Evolutionary conservation across 495 filamentous ascomycete genomes (phyloP), one percentile per base, ranked within the genome.

Genomic region (Xylaria grammica): DNA sequence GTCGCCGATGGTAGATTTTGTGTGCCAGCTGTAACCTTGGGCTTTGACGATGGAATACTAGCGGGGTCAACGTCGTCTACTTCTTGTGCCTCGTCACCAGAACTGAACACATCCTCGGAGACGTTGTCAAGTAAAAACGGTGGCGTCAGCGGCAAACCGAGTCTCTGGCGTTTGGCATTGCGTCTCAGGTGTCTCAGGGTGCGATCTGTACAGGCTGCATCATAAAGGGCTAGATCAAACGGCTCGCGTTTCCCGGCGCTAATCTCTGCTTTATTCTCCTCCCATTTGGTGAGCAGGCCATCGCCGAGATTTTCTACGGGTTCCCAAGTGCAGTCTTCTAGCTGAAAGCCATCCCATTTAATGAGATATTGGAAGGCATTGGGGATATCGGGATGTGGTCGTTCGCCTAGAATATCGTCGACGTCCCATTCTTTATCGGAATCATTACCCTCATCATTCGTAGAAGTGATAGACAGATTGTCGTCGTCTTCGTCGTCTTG

Each of bases 261-360:
- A 19, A 87, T 79, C 2, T 74, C 75, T 8, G 62, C 60, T 58
- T 86, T 86, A 5, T 76, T 82, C n/a, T 77, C 69, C 9, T 78
- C 72, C 89, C 89, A 92, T 3, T 80, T 77, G 0, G 55, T 27
- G 1, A 85, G 70, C 6, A 86, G 78, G 0, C 77, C 74, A 15
- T 78, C 72, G 22, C 81, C 72, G 40, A 93, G 84, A 49, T 81
- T 74, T 0, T 81, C 71, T n/a, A 69, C 69, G 0, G 88, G 85
- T 64, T 92, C 89, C 90, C 89, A 93, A 3, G 84, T 87, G 54
- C 83, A 78, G 50, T 86, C 71, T 13, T 85, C 63, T 9, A 86
- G 51, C 1, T 79, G 74, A 62, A 90, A 93, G n/a, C 78, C 82
- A 26, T 79, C 79, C 91, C 91, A 94, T 63, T 84, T 81, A 34